These are phyloP conservation scores for Solanum hybrid DNA, from an alignment of 305 asterid genomes.

Conservation along the genomic window DNA sequence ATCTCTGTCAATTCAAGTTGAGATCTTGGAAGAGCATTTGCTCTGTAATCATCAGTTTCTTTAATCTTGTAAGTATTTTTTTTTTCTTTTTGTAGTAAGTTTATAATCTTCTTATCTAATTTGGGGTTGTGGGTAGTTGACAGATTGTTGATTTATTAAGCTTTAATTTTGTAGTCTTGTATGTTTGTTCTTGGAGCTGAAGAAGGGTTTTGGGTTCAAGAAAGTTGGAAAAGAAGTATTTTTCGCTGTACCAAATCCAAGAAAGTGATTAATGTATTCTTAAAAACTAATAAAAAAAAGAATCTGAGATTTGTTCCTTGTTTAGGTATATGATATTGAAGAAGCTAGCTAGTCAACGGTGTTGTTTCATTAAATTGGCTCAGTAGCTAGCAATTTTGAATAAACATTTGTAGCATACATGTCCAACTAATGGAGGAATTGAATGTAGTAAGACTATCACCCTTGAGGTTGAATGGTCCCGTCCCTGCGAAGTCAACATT, in stretches of 20 bases:
- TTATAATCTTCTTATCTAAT: neutral
- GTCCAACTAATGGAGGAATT: constrained; percentile 62
- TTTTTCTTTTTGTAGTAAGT: neutral
- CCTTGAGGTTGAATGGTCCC: constrained; percentile 51
- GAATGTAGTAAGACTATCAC: constrained; percentile 44
- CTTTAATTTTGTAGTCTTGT: neutral
- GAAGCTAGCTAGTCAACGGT: neutral
- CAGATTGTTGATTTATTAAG: neutral
- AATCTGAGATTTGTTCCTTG: neutral
- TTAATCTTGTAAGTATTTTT: neutral
- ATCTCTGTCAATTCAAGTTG: neutral
- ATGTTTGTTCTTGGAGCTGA: neutral
- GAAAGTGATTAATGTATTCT: neutral
- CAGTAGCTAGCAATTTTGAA: constrained; percentile 10
- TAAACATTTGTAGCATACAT: constrained; percentile 13
- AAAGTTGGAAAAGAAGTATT: neutral
- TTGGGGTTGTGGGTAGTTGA: neutral
- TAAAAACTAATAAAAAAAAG: too few relatives aligned
- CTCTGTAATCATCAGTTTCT: neutral
- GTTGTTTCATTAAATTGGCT: neutral
- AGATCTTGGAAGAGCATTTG: neutral
- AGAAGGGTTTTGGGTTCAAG: neutral
- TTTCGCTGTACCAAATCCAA: neutral
- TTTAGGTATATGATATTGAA: neutral
- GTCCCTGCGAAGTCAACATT: constrained; percentile 49